Evolutionary conservation across 2,329 filamentous ascomycete genomes (phyloP).

Genomic region (Pseudopithomyces chartarum): DNA sequence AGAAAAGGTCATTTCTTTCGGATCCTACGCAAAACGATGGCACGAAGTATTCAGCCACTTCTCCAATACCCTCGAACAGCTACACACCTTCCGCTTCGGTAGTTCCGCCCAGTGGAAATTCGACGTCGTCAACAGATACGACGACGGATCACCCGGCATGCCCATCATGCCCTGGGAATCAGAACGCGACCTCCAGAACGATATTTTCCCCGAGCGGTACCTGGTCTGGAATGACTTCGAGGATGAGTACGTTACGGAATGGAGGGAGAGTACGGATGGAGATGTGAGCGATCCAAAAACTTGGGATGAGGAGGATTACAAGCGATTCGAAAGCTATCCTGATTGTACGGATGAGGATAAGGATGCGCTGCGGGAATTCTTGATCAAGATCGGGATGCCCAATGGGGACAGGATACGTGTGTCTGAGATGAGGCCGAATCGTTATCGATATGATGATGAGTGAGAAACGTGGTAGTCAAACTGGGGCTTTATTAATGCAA

Average conservation of each 20-base stretch:
- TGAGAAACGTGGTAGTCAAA: neutral
- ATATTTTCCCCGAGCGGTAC: slow-evolving; percentile 6
- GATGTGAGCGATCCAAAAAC: neutral
- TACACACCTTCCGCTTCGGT: slow-evolving; percentile 12
- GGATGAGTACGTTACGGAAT: neutral
- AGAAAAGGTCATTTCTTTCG: neutral
- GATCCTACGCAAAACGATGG: slow-evolving; percentile 8
- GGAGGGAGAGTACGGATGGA: neutral
- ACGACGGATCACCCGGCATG: neutral
- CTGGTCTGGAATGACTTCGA: neutral
- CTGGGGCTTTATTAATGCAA: too few species aligned
- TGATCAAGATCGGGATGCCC: neutral
- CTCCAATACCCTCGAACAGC: neutral
- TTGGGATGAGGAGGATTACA: neutral
- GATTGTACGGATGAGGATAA: neutral
- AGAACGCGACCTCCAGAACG: slow-evolving; percentile 8
- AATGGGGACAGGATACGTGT: neutral
- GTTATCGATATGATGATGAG: neutral
- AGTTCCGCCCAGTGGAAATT: slow-evolving; percentile 11
- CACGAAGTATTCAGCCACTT: slow-evolving; percentile 10
- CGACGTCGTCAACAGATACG: neutral
- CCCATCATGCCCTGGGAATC: slow-evolving; percentile 15
- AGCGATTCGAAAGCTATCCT: neutral
- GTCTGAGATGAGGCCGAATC: neutral
- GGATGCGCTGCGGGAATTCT: neutral